A percentile compares a stretch with the other conserved stretches of the same genome.
These are phyloP conservation scores for Botryotinia convoluta DNA, from an alignment of 2,329 filamentous ascomycete genomes.

Conservation along the genomic window DNA sequence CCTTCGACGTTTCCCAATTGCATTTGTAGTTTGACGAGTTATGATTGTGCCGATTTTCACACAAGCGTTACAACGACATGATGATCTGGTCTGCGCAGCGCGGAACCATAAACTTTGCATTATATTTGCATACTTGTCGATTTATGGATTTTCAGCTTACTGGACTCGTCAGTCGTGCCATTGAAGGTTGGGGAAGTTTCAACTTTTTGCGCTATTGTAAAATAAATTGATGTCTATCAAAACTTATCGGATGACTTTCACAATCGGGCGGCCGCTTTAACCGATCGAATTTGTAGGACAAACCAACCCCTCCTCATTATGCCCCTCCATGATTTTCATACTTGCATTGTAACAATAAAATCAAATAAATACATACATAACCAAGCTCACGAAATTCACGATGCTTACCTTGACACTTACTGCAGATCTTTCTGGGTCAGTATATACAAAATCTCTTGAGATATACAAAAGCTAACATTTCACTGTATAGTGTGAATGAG, in stretches of 20 bases:
- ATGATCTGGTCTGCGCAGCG: constrained; percentile 57
- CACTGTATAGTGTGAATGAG: constrained; percentile 71
- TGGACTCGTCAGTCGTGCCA: neutral
- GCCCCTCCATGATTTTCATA: constrained; percentile 13
- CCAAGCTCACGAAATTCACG: constrained; percentile 12
- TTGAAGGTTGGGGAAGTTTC: neutral
- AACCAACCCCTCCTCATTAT: constrained; percentile 13
- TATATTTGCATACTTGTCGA: constrained; percentile 36
- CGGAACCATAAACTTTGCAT: constrained; percentile 71
- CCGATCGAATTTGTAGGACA: neutral
- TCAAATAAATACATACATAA: neutral
- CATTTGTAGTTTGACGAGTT: constrained; percentile 51
- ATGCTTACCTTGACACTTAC: constrained; percentile 65
- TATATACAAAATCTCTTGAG: constrained; percentile 15
- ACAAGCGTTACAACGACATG: constrained; percentile 63
- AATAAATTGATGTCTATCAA: constrained; percentile 10
- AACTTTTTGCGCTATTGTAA: constrained; percentile 9
- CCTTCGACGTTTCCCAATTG: constrained; percentile 47
- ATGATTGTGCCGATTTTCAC: constrained; percentile 46
- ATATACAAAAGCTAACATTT: neutral
- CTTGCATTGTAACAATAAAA: neutral
- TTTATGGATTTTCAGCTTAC: constrained; percentile 3
- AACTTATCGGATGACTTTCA: constrained; percentile 11
- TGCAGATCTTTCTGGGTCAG: constrained; percentile 68
- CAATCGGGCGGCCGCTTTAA: constrained; percentile 23